Evolutionary conservation across 306 rosid genomes (phyloP).

Genomic region (Vigna reflexopilosa): DNA sequence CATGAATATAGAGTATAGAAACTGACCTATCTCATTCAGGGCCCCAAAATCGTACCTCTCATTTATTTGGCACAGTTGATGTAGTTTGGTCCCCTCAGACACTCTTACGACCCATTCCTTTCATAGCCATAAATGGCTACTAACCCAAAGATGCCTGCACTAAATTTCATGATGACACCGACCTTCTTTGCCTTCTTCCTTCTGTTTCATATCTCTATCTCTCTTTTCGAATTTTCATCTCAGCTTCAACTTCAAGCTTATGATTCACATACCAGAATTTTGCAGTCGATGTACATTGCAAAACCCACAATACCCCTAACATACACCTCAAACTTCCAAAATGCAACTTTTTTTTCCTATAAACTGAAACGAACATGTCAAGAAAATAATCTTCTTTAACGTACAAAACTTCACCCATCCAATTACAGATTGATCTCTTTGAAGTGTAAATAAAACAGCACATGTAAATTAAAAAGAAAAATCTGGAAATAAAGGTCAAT

Average conservation of each 20-base stretch:
- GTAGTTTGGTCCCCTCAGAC: slow-evolving; percentile 50
- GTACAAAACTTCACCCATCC: too few species aligned
- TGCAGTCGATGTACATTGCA: too few species aligned
- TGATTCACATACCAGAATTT: neutral
- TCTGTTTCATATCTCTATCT: neutral
- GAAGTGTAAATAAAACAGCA: too few species aligned
- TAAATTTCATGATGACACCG: slow-evolving; percentile 45
- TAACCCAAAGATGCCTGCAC: slow-evolving; percentile 55
- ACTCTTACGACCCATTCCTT: slow-evolving; percentile 41
- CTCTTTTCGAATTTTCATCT: neutral
- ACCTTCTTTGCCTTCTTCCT: slow-evolving; percentile 40
- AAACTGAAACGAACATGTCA: too few species aligned
- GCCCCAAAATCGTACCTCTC: slow-evolving; percentile 43
- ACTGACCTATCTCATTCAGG: slow-evolving; percentile 53
- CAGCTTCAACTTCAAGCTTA: slow-evolving; percentile 36
- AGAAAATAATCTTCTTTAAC: too few species aligned
- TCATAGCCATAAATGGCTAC: slow-evolving; percentile 56
- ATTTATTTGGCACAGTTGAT: slow-evolving; percentile 44
- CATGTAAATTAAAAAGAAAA: too few species aligned
- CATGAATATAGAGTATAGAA: slow-evolving; percentile 40
- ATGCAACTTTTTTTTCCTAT: too few species aligned
- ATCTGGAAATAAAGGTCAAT: too few species aligned
- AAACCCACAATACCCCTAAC: too few species aligned
- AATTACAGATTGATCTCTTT: too few species aligned
- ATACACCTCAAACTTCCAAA: too few species aligned